Base-by-base conservation (phyloP, 345 rosid genomes). In the Salix caprea region DNA sequence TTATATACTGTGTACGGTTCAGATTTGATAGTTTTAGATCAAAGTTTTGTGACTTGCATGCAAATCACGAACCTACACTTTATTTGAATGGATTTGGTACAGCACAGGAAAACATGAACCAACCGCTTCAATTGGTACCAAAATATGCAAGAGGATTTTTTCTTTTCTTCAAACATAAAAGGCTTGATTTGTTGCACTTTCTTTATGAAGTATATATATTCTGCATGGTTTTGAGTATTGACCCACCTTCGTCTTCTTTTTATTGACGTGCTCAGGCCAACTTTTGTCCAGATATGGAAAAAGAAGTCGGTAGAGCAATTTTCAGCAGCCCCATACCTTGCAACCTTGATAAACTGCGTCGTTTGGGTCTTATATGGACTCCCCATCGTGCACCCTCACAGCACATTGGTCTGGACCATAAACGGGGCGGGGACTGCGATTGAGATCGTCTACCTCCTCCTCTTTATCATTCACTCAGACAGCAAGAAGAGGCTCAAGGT, bases 291-390 rank as follows among this genome's bases (percentile, higher is more conserved):
- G 67, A 93, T 95, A 80, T 87, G 90, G 84, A 93, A 88, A 82
- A 91, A 84, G 72, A 86, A 87, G 21, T 78, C 93, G 24, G 97
- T 93, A 80, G 97, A 91, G 81, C 94, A 89, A 30, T 95, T 83
- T 85, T 92, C 97, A 24, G 78, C 94, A 7, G 78, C 56, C 7
- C 99, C 99, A 21, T 95, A 95, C 79, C 75, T 95, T 4, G 96
- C 94, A n/a, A 87, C 97, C 37, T 76, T 92, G 16, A 81, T 89
- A 74, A 95, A 95, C 85, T 93, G 97, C 84, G 42, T 88, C 88
- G 81, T 88, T 18, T 95, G 99, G 99, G 88, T 90, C 12, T 69
- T 95, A 68, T 95, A 91, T 21, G 99, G 99, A 0, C 87, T 93
- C 9, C 99, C 99, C 5, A 54, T 79, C 79, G 96, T 95, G 64